Evolutionary conservation across 371 early-diverging fungal genomes (phyloP).

Genomic region (Vairimorpha ceranae): DNA sequence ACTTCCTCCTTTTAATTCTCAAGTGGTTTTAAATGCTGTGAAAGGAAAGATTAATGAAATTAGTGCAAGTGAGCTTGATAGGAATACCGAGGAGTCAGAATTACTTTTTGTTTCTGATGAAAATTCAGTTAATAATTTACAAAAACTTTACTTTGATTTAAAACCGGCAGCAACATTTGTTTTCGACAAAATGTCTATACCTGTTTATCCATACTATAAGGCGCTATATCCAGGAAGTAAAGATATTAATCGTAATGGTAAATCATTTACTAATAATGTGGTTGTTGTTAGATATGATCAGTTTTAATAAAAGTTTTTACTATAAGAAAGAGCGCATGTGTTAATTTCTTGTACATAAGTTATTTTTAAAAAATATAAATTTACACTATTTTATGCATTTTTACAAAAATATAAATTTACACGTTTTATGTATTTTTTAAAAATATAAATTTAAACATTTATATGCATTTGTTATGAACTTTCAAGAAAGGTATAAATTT

Average conservation of each 20-base stretch:
- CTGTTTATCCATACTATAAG: slow-evolving; percentile 1
- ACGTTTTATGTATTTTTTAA: too few species aligned
- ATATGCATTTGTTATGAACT: too few species aligned
- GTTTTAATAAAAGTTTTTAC: neutral
- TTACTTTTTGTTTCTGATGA: slow-evolving; percentile 28
- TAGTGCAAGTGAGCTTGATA: slow-evolving; percentile 32
- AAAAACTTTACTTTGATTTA: slow-evolving; percentile 44
- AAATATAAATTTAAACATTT: too few species aligned
- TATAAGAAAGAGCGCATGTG: too few species aligned
- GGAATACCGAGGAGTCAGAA: slow-evolving; percentile 45
- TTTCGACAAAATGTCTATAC: neutral
- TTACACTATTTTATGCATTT: too few species aligned
- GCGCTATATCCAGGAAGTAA: neutral
- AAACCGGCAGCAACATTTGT: neutral
- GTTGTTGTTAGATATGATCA: slow-evolving; percentile 1
- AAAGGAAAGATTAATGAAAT: slow-evolving; percentile 19
- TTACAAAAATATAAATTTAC: too few species aligned
- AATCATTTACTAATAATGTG: neutral
- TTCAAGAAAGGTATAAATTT: too few species aligned
- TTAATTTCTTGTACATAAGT: too few species aligned
- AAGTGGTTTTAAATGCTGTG: slow-evolving; percentile 32
- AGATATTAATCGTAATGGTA: neutral
- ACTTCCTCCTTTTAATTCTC: slow-evolving; percentile 58
- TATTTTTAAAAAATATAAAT: too few species aligned
- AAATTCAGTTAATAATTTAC: slow-evolving; percentile 11